A percentile compares a stretch with the other conserved stretches of the same genome.
Conservation (phyloP, 2,329 filamentous ascomycete species). For the Myriosclerotinia duriaeana region DNA sequence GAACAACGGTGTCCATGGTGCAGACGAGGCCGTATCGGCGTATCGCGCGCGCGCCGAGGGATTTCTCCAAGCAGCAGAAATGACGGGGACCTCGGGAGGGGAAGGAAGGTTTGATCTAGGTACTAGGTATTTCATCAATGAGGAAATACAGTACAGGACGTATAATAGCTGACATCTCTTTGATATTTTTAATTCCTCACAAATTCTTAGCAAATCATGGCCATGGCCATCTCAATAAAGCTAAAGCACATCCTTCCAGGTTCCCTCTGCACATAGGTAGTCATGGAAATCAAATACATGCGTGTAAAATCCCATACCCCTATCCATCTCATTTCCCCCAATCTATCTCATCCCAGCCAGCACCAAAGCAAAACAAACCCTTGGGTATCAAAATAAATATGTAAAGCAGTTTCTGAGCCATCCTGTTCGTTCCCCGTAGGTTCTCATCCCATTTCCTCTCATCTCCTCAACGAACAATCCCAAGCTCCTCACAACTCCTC, state of each 20-base stretch:
- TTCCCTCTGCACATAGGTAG: no score
- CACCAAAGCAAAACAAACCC: background rate
- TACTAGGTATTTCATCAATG: no score
- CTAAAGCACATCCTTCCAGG: background rate
- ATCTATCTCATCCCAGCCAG: background rate
- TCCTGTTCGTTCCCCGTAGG: background rate
- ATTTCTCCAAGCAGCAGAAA: no score
- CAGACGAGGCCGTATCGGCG: no score
- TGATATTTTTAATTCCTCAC: no score
- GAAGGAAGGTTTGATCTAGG: no score
- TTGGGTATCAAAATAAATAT: constrained; percentile 8
- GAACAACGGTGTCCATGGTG: no score
- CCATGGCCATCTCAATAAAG: no score
- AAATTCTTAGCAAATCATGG: background rate
- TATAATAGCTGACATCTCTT: no score
- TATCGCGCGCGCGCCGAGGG: no score
- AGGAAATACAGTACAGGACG: no score
- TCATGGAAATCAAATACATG: background rate
- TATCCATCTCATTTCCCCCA: background rate
- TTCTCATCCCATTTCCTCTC: background rate
- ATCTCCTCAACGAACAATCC: background rate
- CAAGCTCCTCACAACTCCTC: background rate
- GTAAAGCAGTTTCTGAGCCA: background rate
- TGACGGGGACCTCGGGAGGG: no score
- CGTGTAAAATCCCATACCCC: background rate